These are phyloP conservation scores for Cercospora beticola DNA, from an alignment of 2,329 filamentous ascomycete species.

Conservation along the genomic window DNA sequence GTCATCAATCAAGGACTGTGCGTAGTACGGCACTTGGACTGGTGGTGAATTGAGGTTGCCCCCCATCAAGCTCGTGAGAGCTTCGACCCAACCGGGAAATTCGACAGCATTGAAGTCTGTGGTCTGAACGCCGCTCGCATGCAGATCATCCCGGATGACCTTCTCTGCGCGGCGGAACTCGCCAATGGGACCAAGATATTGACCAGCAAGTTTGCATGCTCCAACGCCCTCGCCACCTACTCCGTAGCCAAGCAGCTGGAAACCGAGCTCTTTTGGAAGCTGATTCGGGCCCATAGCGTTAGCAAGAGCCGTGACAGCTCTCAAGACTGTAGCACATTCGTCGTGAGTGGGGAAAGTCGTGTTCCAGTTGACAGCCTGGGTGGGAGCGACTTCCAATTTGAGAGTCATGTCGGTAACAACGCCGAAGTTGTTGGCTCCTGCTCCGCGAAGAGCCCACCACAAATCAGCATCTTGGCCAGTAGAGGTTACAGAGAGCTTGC, in stretches of 20 bases:
- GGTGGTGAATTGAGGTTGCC: conserved; percentile 20
- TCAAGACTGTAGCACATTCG: conserved; percentile 18
- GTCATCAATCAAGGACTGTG: conserved; percentile 20
- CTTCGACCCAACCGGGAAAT: conserved; percentile 19
- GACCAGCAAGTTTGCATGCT: conserved; percentile 20
- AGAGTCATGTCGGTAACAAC: conserved; percentile 18
- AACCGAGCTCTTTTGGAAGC: conserved; percentile 15
- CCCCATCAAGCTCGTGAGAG: conserved; percentile 20
- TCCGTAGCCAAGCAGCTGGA: conserved; percentile 20
- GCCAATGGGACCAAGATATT: conserved; percentile 16
- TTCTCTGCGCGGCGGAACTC: conserved; percentile 12
- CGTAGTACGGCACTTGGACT: conserved; percentile 22
- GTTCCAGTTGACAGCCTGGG: conserved; percentile 18
- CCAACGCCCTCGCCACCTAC: conserved; percentile 12
- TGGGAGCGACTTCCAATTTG: conserved; percentile 11
- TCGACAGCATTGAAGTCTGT: conserved; percentile 16
- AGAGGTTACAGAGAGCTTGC: background rate
- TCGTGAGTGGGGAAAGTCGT: conserved; percentile 17
- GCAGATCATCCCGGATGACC: conserved; percentile 5
- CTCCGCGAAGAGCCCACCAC: conserved; percentile 24
- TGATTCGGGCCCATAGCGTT: background rate
- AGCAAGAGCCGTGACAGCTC: conserved; percentile 17
- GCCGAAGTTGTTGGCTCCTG: conserved; percentile 25
- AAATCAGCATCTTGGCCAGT: conserved; percentile 14
- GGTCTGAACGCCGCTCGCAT: conserved; percentile 5